These are phyloP conservation scores for Uromyces viciae-fabae DNA, from an alignment of 1,284 basidiomycete genomes.

Conservation along the genomic window DNA sequence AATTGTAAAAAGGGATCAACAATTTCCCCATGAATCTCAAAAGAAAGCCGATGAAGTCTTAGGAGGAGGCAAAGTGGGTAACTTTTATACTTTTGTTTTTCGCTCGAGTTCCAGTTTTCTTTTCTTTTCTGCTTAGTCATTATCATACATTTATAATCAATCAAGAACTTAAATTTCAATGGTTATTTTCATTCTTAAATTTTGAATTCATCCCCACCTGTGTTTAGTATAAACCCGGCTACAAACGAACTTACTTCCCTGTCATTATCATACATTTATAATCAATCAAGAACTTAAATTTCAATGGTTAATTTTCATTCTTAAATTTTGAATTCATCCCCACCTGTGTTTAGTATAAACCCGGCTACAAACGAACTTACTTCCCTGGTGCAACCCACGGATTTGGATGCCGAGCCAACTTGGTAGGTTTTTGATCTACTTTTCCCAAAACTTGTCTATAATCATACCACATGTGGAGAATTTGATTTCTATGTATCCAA, in stretches of 20 bases:
- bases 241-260: slow-evolving; percentile 29
- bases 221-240: slow-evolving; percentile 37
- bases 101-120: background rate
- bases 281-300: too few relatives aligned
- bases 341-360: slow-evolving; percentile 25
- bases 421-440: background rate
- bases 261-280: too few relatives aligned
- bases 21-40: slow-evolving; percentile 15
- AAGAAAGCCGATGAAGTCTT: slow-evolving; percentile 38
- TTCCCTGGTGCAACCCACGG: slow-evolving; percentile 34
- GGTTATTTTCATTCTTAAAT: background rate
- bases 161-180: too few relatives aligned
- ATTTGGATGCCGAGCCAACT: slow-evolving; percentile 33
- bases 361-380: slow-evolving; percentile 34
- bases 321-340: background rate
- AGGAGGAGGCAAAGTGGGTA: slow-evolving; percentile 35
- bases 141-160: too few relatives aligned
- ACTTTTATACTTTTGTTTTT: too few relatives aligned
- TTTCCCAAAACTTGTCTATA: background rate
- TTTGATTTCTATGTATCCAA: background rate
- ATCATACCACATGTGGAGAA: too few relatives aligned
- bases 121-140: too few relatives aligned
- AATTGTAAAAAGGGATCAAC: slow-evolving; percentile 9
- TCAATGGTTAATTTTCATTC: background rate
- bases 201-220: background rate